Base-by-base conservation (phyloP, 768 basidiomycete genomes). In the Lentinus tigrinus region DNA sequence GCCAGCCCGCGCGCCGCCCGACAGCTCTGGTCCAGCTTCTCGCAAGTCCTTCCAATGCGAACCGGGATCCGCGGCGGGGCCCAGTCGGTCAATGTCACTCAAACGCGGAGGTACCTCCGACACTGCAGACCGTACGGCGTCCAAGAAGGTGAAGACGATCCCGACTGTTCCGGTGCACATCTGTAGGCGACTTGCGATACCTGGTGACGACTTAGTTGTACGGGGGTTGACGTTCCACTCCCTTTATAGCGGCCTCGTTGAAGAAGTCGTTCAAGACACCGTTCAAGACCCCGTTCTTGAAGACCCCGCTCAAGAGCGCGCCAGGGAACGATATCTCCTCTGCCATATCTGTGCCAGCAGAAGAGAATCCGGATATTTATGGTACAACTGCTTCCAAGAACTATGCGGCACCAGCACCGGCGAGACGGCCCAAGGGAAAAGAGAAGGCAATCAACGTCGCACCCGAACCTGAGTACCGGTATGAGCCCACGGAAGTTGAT, bases 261-360 rank as follows among this genome's bases (percentile, higher is more conserved):
- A 52, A 43, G 40, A 53, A 59, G 54, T 52, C 52, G 3, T 53
- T 63, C 4, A 40, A 55, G 40, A 56, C 36, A 16, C 64, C 55
- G 14, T 65, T 69, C 60, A 75, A 72, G 54, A 66, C 67, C 1
- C 67, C 71, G 6, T 43, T 64, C 6, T n/a, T n/a, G n/a, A 64
- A 61, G 47, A 48, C 64, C 0, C 67, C 71, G 7, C 40, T 64
- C 6, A 64, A 61, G 47, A 48, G 40, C 17, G 24, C 51, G 40
- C 58, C 58, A 3, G 52, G 58, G 13, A 14, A 14, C 10, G 52
- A 59, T 24, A 19, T 31, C 42, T 43, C 47, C 24, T 36, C 31
- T 27, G 13, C 24, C 16, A 10, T 47, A 37, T 23, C 21, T 1
- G n/a, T 23, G n/a, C n/a, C n/a, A n/a, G n/a, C n/a, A n/a, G n/a